A percentile compares a stretch with the other conserved stretches of the same genome.
phyloP scores from a whole-genome alignment of 192 early-diverging fungal genomes.

The Gonapodya prolifera region DNA sequence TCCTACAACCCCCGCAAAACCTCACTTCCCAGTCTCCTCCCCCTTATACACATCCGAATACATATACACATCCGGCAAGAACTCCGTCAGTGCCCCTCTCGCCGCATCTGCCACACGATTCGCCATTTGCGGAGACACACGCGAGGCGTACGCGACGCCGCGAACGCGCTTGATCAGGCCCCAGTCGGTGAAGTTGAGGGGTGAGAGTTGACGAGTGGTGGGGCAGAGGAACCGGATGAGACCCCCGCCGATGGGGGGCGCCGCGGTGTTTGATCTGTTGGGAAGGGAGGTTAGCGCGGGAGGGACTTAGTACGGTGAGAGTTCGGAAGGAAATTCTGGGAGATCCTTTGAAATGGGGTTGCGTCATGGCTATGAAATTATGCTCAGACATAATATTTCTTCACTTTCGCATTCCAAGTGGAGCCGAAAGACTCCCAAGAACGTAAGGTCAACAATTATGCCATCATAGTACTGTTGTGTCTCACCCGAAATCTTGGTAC shows the following conservation, averaged over 20 bases:
- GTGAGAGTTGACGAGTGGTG: conserved; percentile 55
- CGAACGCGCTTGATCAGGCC: conserved; percentile 87
- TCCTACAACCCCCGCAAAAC: background rate
- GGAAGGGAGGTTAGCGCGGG: background rate
- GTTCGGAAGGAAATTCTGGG: too few species aligned
- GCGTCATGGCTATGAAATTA: too few species aligned
- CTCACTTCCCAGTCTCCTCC: conserved; percentile 62
- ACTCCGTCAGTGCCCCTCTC: conserved; percentile 72
- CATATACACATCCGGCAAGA: conserved; percentile 94
- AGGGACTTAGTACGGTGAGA: conserved; percentile 8
- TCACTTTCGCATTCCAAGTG: too few species aligned
- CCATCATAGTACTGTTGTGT: too few species aligned
- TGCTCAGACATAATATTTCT: too few species aligned
- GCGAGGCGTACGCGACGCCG: conserved; percentile 83
- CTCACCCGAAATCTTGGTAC: too few species aligned
- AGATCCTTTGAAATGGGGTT: too few species aligned
- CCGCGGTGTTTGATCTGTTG: conserved; percentile 75
- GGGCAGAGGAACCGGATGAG: conserved; percentile 80
- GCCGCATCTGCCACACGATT: conserved; percentile 87
- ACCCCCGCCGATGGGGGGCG: conserved; percentile 85
- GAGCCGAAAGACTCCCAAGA: too few species aligned
- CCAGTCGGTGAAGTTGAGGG: conserved; percentile 67
- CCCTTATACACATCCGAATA: conserved; percentile 97
- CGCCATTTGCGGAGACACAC: conserved; percentile 87
- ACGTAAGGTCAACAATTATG: too few species aligned